These are phyloP conservation scores for Alternaria alternata DNA, from an alignment of 2,329 filamentous ascomycete genomes.

Conservation along the genomic window DNA sequence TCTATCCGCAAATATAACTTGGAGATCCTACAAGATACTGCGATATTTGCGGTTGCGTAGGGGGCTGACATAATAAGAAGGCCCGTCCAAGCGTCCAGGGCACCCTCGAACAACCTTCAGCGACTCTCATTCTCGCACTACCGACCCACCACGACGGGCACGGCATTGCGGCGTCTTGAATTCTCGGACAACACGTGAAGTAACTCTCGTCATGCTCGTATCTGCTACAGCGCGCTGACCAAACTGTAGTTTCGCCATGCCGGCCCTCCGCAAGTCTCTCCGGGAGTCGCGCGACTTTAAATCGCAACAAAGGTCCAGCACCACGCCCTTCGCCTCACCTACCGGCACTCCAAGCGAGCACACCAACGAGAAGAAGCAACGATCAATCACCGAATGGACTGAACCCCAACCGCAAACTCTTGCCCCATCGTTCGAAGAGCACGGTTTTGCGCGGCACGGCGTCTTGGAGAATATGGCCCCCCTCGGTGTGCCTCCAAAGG, in stretches of 20 bases:
- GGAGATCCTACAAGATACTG: constrained; percentile 6
- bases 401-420: constrained; percentile 65
- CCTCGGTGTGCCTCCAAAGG: constrained; percentile 74
- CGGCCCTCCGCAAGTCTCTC: constrained; percentile 49
- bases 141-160: constrained; percentile 40
- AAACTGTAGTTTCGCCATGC: constrained; percentile 47
- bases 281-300: constrained; percentile 30
- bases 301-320: constrained; percentile 42
- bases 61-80: constrained; percentile 30
- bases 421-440: constrained; percentile 78
- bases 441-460: constrained; percentile 75
- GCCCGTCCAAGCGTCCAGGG: constrained; percentile 26
- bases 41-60: constrained; percentile 23
- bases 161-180: constrained; percentile 37
- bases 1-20: background rate
- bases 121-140: constrained; percentile 33
- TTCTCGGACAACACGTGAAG: constrained; percentile 43
- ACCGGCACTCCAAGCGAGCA: constrained; percentile 40
- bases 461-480: constrained; percentile 86
- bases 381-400: constrained; percentile 59
- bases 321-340: constrained; percentile 47
- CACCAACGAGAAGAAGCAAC: constrained; percentile 48
- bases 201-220: constrained; percentile 28
- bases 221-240: constrained; percentile 40
- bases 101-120: constrained; percentile 33